phyloP scores from a whole-genome alignment of 208 protist genomes.

The Perkinsela sp. region DNA sequence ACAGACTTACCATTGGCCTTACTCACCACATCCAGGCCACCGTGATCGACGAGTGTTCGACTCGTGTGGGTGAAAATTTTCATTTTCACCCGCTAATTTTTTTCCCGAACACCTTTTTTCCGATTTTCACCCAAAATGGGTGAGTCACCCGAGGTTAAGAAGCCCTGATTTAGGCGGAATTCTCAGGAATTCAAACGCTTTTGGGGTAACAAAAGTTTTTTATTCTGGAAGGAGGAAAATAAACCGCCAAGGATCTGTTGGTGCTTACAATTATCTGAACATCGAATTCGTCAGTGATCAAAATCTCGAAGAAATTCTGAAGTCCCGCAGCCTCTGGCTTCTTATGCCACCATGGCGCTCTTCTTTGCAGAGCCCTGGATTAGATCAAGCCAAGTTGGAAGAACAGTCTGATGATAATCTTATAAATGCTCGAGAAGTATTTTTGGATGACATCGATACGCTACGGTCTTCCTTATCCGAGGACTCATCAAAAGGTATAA shows the following conservation, averaged over 20 bases:
- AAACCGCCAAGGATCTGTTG: slow-evolving; percentile 43
- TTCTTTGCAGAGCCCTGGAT: too few species aligned
- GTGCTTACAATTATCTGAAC: slow-evolving; percentile 44
- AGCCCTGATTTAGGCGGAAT: slow-evolving; percentile 53
- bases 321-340: not conserved
- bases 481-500: not conserved
- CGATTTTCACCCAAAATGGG: too few species aligned
- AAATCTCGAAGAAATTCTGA: not conserved
- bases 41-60: too few species aligned
- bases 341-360: too few species aligned
- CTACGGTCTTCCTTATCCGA: not conserved
- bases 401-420: too few species aligned
- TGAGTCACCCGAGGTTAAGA: too few species aligned
- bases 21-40: too few species aligned
- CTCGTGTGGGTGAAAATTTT: too few species aligned
- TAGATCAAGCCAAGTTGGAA: too few species aligned
- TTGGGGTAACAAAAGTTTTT: slow-evolving; percentile 35
- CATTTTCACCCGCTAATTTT: too few species aligned
- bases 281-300: slow-evolving; percentile 17
- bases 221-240: slow-evolving; percentile 39
- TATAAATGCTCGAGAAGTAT: not conserved
- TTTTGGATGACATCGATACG: not conserved
- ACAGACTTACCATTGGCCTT: too few species aligned
- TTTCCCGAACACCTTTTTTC: too few species aligned
- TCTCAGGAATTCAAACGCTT: slow-evolving; percentile 49